Base-by-base conservation (phyloP, 257 asterid species). In the Cordia subcordata region DNA sequence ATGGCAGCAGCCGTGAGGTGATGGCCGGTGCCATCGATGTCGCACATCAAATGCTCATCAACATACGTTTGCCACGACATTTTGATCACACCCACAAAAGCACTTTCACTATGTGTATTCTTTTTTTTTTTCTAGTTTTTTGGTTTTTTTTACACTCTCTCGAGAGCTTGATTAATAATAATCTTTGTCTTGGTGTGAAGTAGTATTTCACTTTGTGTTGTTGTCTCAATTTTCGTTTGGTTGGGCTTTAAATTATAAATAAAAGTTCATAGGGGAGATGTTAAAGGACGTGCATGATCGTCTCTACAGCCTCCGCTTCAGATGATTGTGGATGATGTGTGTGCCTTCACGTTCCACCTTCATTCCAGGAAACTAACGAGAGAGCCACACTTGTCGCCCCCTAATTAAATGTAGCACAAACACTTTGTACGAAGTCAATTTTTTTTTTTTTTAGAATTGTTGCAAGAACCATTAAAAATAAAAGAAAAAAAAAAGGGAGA, bases 11-110 rank as follows among this genome's bases (percentile, higher is more conserved):
- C 78, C 4, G 82, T 8, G 71, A 81, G 88, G 69, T 64, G 81
- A 53, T 62, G 64, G 49, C 84, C 84, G 0, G 79, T 72, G 68
- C 69, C 83, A 62, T 81, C 84, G 17, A 81, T 70, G 54, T 81
- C 85, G 49, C 76, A 70, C 87, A 81, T 81, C 80, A 81, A 73
- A 35, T 81, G 87, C 0, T 81, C 87, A 32, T 81, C 87, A 10
- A 81, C 82, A 55, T 81, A 81, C 12, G 84, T 69, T 49, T 81
- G 87, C 84, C 84, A 78, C 76, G 87, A 81, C 84, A 75, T 78
- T 45, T 55, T 71, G n/a, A n/a, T n/a, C 12, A 39, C 47, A 42
- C 47, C 4, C 47, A 42, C 47, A 11, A 42, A 42, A 42, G 10
- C 47, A 42, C 47, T 42, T 8, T 42, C 47, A 42, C 47, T 42